Evolutionary conservation across 2,329 filamentous ascomycete genomes (phyloP).

Genomic region (Colletotrichum musae): DNA sequence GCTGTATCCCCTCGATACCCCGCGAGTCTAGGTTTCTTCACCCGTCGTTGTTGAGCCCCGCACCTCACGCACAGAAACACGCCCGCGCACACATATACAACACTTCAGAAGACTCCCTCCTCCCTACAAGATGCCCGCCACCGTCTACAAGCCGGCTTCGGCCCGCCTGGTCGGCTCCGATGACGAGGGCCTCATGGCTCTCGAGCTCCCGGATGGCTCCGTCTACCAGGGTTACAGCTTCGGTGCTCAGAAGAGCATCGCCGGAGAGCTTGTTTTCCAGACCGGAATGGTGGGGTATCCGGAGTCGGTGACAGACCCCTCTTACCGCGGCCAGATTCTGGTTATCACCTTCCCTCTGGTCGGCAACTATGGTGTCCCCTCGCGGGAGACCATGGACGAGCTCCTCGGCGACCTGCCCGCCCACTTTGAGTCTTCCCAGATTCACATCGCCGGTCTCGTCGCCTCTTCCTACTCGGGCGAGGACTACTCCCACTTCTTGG

Average conservation of each 20-base stretch:
- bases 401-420: conserved; percentile 89
- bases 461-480: conserved; percentile 94
- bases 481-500: conserved; percentile 95
- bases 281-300: conserved; percentile 99
- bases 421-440: conserved; percentile 92
- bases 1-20: conserved; percentile 21
- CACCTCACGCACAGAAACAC: conserved; percentile 1
- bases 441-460: conserved; percentile 94
- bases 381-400: conserved; percentile 86
- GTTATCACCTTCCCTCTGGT: conserved; percentile 96
- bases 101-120: conserved; percentile 2
- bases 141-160: conserved; percentile 69
- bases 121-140: conserved; percentile 50
- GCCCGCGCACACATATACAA: conserved; percentile 1
- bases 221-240: conserved; percentile 97
- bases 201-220: conserved; percentile 93
- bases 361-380: conserved; percentile 97
- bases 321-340: conserved; percentile 92
- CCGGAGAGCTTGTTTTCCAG: conserved; percentile 98
- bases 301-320: conserved; percentile 90
- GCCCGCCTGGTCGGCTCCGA: conserved; percentile 68
- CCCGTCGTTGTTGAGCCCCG: conserved; percentile 35
- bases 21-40: conserved; percentile 22
- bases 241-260: conserved; percentile 92
- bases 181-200: conserved; percentile 79